Base-by-base conservation (phyloP, 139 green algal species). In the Edaphochlamys debaryana region DNA sequence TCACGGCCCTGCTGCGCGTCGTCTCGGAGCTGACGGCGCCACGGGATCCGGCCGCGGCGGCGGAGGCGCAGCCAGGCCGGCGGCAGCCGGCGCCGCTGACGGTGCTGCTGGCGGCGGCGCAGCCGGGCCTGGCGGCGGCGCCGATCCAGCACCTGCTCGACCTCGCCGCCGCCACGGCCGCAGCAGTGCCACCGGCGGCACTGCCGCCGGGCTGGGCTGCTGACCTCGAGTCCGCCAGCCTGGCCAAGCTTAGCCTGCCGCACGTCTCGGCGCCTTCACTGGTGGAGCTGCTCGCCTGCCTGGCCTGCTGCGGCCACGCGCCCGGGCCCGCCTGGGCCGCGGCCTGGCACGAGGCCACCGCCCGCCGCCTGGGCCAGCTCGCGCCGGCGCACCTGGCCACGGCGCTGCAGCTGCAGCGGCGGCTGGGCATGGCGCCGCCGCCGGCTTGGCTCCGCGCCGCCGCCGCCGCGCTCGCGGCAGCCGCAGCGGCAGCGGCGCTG, bases 281-380 rank as follows among this genome's bases (percentile, higher is more conserved):
- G n/a, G 58, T 81, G 7, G 60, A 81, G 60, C 75, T 81, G 30
- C 75, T 81, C 27, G 75, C 75, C 4, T 64, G 75, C 62, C 27
- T 81, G 8, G 60, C 75, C 29, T 69, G 60, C 58, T 11, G 71
- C 22, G 75, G 60, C 3, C 45, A 71, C 52, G 6, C 30, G 32
- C 85, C 85, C 4, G 77, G 60, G 27, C 5, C 50, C 4, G 63
- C 37, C 2, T 89, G 85, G 85, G 32, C 42, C 23, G 66, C 68
- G 38, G 42, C 67, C 15, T 89, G 76, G 73, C 41, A 85, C 58
- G 72, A 54, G 30, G 20, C n/a, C 30, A 68, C 73, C 7, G 79
- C 40, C 0, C 40, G 41, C 41, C 85, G 80, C 52, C 79, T 89
- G 32, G 25, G 15, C n/a, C 32, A 25, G 45, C 74, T 89, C 34